phyloP scores from a whole-genome alignment of 352 stramenopile species.

The Phytopythium oedochilum region DNA sequence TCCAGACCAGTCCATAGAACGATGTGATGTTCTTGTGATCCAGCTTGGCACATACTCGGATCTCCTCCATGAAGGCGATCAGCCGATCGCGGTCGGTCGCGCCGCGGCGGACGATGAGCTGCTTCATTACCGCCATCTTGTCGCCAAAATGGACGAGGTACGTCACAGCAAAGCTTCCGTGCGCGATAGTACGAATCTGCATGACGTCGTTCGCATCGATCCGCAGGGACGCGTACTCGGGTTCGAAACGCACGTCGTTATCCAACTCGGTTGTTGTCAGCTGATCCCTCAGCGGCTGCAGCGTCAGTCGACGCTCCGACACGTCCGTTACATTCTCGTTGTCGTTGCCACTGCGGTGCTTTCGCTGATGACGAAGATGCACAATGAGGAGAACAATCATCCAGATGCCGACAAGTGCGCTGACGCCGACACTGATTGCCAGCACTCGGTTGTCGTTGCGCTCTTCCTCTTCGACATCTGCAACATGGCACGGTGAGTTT shows the following conservation, averaged over 20 bases:
- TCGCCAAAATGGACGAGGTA: conserved; percentile 29
- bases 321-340: neutral
- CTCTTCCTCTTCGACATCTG: conserved; percentile 1
- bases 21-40: conserved; percentile 48
- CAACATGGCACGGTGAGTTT: neutral
- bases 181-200: conserved; percentile 28
- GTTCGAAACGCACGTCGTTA: conserved; percentile 27
- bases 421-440: conserved; percentile 20
- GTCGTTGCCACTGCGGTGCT: neutral
- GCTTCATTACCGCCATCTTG: conserved; percentile 36
- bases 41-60: conserved; percentile 51
- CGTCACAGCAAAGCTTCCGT: conserved; percentile 29
- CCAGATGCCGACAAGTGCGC: conserved; percentile 28
- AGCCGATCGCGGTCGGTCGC: conserved; percentile 24
- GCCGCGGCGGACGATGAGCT: conserved; percentile 6
- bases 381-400: conserved; percentile 22
- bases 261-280: conserved; percentile 10
- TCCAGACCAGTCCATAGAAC: conserved; percentile 62
- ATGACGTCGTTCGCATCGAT: conserved; percentile 34
- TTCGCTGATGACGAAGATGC: conserved; percentile 6
- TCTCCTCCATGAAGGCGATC: conserved; percentile 60
- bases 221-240: conserved; percentile 20
- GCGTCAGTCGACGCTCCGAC: neutral
- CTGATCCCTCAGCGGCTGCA: neutral
- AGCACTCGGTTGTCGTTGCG: neutral